These are phyloP conservation scores for Cajanus cajan DNA, from an alignment of 306 rosid species.

Conservation along the genomic window DNA sequence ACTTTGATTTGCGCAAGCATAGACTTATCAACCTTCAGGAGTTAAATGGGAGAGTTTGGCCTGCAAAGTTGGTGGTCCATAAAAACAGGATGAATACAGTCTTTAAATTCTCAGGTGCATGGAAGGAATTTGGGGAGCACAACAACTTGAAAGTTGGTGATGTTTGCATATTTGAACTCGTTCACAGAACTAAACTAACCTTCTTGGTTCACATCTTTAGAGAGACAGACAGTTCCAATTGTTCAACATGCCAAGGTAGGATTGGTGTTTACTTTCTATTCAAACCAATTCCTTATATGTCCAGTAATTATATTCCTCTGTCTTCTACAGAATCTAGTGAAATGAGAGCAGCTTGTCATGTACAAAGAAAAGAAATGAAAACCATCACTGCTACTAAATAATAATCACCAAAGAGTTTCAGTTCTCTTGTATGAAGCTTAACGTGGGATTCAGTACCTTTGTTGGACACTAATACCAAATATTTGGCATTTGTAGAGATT, in stretches of 20 bases:
- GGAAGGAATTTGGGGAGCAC: constrained; percentile 34
- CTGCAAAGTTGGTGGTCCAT: background rate
- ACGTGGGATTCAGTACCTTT: background rate
- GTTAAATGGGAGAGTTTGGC: constrained; percentile 1
- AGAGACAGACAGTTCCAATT: background rate
- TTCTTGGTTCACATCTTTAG: constrained; percentile 21
- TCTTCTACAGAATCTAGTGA: background rate
- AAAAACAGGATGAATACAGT: too few relatives aligned
- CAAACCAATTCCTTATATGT: background rate
- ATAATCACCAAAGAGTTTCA: background rate
- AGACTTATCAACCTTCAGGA: background rate
- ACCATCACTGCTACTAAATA: background rate
- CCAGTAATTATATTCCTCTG: background rate
- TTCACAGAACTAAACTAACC: background rate
- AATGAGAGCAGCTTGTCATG: background rate
- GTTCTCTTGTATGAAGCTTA: too few relatives aligned
- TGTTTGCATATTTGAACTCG: constrained; percentile 34
- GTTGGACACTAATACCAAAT: background rate
- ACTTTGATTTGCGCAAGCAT: background rate
- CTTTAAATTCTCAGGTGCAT: too few relatives aligned
- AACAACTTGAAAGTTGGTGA: constrained; percentile 25
- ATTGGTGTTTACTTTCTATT: background rate
- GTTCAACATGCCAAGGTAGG: background rate
- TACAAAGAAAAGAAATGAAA: background rate
- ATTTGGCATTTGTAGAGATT: background rate